Percentiles rank a stretch among this genome's conserved stretches.
These are phyloP conservation scores for Silybum marianum DNA, from an alignment of 129 eudicot genomes.

Conservation along the genomic window DNA sequence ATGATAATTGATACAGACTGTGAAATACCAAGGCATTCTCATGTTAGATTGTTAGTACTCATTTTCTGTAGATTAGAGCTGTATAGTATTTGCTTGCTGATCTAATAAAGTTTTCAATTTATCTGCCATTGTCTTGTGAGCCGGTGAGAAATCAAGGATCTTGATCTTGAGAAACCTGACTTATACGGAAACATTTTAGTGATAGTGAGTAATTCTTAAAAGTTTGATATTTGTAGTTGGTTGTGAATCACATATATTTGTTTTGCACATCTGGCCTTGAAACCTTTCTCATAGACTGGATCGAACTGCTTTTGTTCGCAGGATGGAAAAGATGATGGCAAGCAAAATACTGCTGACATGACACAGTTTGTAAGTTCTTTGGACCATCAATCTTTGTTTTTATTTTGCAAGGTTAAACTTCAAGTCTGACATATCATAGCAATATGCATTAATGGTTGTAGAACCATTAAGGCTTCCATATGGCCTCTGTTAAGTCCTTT, in stretches of 20 bases:
- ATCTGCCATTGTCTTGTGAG: slow-evolving; percentile 2
- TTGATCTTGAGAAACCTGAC: background rate
- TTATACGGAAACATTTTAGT: background rate
- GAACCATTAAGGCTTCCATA: slow-evolving; percentile 17
- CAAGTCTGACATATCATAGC: background rate
- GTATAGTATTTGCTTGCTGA: background rate
- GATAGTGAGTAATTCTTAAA: background rate
- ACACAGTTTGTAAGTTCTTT: slow-evolving; percentile 74
- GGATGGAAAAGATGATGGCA: slow-evolving; percentile 78
- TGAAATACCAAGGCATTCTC: background rate
- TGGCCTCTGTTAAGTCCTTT: slow-evolving; percentile 14
- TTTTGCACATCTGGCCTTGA: background rate
- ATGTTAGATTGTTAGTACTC: background rate
- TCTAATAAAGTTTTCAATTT: background rate
- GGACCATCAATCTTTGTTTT: background rate
- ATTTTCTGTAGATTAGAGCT: background rate
- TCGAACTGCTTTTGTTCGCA: slow-evolving; percentile 32
- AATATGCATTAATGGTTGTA: background rate
- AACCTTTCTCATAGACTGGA: slow-evolving; percentile 10
- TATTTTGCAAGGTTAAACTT: slow-evolving; percentile 14
- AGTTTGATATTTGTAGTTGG: slow-evolving; percentile 9
- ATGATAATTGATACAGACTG: slow-evolving; percentile 15
- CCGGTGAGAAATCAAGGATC: background rate
- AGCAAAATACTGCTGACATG: slow-evolving; percentile 89
- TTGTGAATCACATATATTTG: slow-evolving; percentile 2